Base-by-base conservation (phyloP, 2,329 filamentous ascomycete genomes). In the Zarea fungicola region DNA sequence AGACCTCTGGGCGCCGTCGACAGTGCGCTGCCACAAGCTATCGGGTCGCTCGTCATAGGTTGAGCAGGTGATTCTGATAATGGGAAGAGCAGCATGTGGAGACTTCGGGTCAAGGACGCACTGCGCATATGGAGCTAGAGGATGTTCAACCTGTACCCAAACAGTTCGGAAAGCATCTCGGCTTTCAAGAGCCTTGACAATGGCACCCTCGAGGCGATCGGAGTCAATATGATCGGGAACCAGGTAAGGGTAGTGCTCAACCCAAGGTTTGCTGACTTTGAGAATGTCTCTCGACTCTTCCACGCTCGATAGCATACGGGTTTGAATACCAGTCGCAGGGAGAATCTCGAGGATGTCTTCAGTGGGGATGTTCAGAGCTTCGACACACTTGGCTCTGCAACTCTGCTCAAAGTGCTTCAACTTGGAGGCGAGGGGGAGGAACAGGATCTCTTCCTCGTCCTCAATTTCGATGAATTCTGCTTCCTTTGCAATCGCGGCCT, bases 121-220 rank as follows among this genome's bases (percentile, higher is more conserved):
- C 42, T 52, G 50, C 4, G 52, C 50, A 25, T 42, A 54, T 3
- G 50, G 45, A 2, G 52, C 50, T 8, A 54, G 41, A n/a, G 52
- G 50, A 26, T 54, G 52, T 16, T 46, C 37, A n/a, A 50, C 39
- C 13, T 36, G 46, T 7, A 52, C 50, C 31, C 49, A 54, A 11
- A 54, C 52, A 13, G 52, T 48, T 22, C 52, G 52, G 37, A 52
- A 54, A 11, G 45, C 52, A 18, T 54, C 52, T 23, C 48, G 44
- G 9, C 46, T 39, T 13, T 41, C 31, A 11, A 54, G 39, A 7
- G 48, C 47, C 16, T 28, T 29, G 18, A 50, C 43, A 8, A 54
- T 37, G 25, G 52, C 52, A 8, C 23, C 32, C 43, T 52, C 46
- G 8, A 54, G 50, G 6, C 52, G 50, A 23, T 26, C 46, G n/a